Conservation (phyloP, 2,329 filamentous ascomycete genomes). For the Zasmidium cellare region DNA sequence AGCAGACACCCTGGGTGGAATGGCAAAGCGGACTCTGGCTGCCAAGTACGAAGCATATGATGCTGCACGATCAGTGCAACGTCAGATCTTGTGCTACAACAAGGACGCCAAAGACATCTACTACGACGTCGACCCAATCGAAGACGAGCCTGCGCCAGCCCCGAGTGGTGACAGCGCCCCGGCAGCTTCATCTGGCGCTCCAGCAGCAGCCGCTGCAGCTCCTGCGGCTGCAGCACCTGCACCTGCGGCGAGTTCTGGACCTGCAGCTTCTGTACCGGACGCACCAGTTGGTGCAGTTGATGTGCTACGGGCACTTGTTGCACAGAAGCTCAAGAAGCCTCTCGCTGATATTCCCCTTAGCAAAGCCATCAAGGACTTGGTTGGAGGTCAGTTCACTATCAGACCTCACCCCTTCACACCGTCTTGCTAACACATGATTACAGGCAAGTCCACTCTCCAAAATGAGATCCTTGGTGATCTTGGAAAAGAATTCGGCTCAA, state of each 20-base stretch:
- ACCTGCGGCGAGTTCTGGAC: constrained; percentile 71
- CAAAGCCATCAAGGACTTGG: constrained; percentile 98
- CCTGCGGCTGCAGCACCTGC: constrained; percentile 55
- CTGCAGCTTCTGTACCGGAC: constrained; percentile 83
- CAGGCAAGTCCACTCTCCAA: constrained; percentile 96
- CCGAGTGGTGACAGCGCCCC: constrained; percentile 52
- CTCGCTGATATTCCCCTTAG: constrained; percentile 83
- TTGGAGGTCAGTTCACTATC: constrained; percentile 71
- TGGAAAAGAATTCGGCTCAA: constrained; percentile 97
- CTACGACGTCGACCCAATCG: constrained; percentile 93
- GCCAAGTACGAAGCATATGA: constrained; percentile 99
- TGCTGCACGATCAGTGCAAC: constrained; percentile 91
- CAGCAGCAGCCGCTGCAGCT: constrained; percentile 51
- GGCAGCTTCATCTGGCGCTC: constrained; percentile 47
- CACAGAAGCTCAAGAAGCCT: constrained; percentile 97
- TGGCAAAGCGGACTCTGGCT: constrained; percentile 93
- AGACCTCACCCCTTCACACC: not conserved
- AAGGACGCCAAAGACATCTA: constrained; percentile 99
- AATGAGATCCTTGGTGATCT: constrained; percentile 98
- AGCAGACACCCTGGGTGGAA: constrained; percentile 92
- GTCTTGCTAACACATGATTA: constrained; percentile 6
- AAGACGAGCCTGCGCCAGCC: constrained; percentile 69
- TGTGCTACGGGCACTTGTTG: constrained; percentile 83
- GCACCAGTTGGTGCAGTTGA: constrained; percentile 85
- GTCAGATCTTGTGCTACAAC: constrained; percentile 98